Conservation (phyloP, 2,329 filamentous ascomycete genomes). For the Phyllosticta ampelicida region DNA sequence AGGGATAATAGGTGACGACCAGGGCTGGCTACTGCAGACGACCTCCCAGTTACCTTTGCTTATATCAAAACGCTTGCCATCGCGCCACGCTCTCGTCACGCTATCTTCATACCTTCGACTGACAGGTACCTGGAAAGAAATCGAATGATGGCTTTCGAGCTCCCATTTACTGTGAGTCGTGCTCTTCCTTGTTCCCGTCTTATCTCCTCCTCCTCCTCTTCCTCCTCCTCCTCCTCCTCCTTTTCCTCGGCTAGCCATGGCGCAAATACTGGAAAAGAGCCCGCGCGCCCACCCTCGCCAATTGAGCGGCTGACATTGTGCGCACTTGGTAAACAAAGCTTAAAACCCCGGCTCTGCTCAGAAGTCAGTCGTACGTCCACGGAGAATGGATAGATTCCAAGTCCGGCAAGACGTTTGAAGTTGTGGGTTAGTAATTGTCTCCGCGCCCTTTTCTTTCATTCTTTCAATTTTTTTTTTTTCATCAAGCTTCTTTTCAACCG, state of each 20-base stretch:
- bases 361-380: slow-evolving; percentile 42
- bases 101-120: background rate
- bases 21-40: background rate
- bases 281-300: background rate
- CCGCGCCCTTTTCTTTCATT: background rate
- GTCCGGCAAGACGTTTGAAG: slow-evolving; percentile 47
- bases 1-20: background rate
- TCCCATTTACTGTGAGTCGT: background rate
- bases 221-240: too few relatives aligned
- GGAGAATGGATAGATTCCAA: slow-evolving; percentile 47
- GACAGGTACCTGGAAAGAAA: background rate
- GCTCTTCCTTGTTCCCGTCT: background rate
- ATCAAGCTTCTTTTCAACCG: too few relatives aligned
- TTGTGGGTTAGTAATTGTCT: slow-evolving; percentile 33
- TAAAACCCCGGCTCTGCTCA: slow-evolving; percentile 44
- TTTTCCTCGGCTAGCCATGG: background rate
- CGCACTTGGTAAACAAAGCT: slow-evolving; percentile 30
- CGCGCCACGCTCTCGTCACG: background rate
- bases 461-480: too few relatives aligned
- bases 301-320: slow-evolving; percentile 1
- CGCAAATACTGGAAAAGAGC: background rate
- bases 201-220: too few relatives aligned
- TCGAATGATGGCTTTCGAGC: background rate
- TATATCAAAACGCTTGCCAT: background rate
- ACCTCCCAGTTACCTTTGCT: background rate